Percentiles rank a stretch among this genome's conserved stretches.
Evolutionary conservation across 495 filamentous ascomycete genomes (phyloP).

Genomic region (Aspergillus sclerotioniger): DNA sequence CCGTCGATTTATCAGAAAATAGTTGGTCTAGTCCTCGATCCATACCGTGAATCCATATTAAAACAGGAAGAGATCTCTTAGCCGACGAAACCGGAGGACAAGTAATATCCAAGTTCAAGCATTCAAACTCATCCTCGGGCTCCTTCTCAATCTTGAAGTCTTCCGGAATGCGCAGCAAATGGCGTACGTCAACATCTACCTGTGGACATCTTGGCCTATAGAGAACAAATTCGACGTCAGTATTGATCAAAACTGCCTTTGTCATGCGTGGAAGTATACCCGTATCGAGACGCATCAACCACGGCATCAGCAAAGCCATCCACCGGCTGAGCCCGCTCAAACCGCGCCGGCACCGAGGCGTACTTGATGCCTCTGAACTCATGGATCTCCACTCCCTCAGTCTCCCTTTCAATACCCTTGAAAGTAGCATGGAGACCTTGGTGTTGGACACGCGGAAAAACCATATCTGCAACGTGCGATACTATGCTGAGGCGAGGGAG

Average conservation of each 20-base stretch:
- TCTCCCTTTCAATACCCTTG: conserved; percentile 24
- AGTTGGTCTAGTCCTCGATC: background rate
- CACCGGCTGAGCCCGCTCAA: conserved; percentile 32
- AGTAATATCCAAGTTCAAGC: conserved; percentile 44
- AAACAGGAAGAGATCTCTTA: conserved; percentile 29
- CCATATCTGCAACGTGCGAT: conserved; percentile 20
- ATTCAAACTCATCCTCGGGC: conserved; percentile 43
- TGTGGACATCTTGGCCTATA: conserved; percentile 41
- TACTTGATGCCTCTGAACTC: conserved; percentile 41
- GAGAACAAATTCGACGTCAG: background rate
- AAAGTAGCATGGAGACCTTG: conserved; percentile 31
- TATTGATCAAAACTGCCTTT: background rate
- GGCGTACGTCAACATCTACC: conserved; percentile 35
- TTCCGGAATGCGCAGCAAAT: conserved; percentile 38
- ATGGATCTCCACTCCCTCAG: conserved; percentile 21
- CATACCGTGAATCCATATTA: conserved; percentile 47
- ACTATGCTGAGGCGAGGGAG: background rate
- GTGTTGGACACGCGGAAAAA: conserved; percentile 26
- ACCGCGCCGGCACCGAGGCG: conserved; percentile 35
- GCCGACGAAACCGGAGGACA: conserved; percentile 23
- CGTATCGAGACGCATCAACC: conserved; percentile 36
- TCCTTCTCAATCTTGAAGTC: conserved; percentile 32
- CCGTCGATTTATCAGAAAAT: background rate
- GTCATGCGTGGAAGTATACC: conserved; percentile 20
- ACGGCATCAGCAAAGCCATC: conserved; percentile 23